Evolutionary conservation across 148 eudicot species (phyloP), one percentile per base, ranked within the genome.

Genomic region (Talinum fruticosum): DNA sequence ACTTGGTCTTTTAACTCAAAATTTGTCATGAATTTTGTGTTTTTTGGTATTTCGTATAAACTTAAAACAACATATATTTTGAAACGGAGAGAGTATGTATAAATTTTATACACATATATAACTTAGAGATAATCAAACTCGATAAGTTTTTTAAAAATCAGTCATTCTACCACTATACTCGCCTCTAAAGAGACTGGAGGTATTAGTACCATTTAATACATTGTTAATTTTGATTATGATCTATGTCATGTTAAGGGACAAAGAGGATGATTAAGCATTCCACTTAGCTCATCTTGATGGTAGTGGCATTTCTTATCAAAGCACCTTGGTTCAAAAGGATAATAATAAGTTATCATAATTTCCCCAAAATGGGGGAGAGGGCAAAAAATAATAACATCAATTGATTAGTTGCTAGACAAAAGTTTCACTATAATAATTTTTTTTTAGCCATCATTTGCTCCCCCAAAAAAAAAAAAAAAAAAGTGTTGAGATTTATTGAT

Each of bases 201-300:
- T n/a, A n/a, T n/a, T n/a, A n/a, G n/a, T n/a, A n/a, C n/a, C n/a
- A n/a, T n/a, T n/a, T n/a, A n/a, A n/a, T n/a, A n/a, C n/a, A n/a
- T 59, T 59, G 2, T n/a, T 5, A n/a, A 12, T 53, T 30, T 10
- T 75, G 19, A 62, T 71, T 69, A 59, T 73, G 73, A 59, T 66
- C 16, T 15, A 49, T 53, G 45, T 73, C 33, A n/a, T 74, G 32
- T 65, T 73, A 74, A 53, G 21, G 14, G 21, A 79, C 10, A 29
- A 38, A 69, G 28, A 41, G 38, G 79, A 69, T 75, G 73, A 74
- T 74, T 74, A 74, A 80, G 73, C 69, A 54, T 38, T 80, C 78
- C 75, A 80, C 75, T 54, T 36, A 8, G 19, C 67, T 74, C 23
- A 38, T 21, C 28, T 23, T 64, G 30, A 13, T 53, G 35, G 5